Base-by-base conservation (phyloP, 2,329 filamentous ascomycete genomes). In the Microdochium paspali region DNA sequence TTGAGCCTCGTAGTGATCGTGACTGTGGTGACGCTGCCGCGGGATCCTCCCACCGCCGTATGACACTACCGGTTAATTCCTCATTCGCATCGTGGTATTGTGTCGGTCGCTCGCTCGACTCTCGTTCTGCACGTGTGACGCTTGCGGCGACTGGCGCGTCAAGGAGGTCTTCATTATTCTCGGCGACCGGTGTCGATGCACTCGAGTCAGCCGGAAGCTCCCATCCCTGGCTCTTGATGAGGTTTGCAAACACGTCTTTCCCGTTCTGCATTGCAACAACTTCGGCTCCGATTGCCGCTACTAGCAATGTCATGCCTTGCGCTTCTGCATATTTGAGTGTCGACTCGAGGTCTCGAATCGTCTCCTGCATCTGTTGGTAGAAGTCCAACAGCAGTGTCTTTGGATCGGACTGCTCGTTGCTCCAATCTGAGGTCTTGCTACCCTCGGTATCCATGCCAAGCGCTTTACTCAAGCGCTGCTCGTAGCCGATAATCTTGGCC, bases 201-300 rank as follows among this genome's bases (percentile, higher is more conserved):
- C 31, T 61, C 51, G 5, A 57, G 57, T 26, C 62, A 54, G 0
- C 66, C 63, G 1, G 61, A 56, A 1, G 53, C 18, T 40, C 35
- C 35, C 35, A 40, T 12, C 35, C 35, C 35, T 40, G 35, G 12
- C 35, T 40, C 24, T 44, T 44, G 23, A 44, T 26, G 4, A 26
- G 23, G 23, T 24, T 26, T 26, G 42, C 55, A n/a, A 87, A 65
- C 39, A 87, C 69, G 3, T 69, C 62, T 54, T 75, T 73, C 1
- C 81, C 82, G 56, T 83, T 76, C 26, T 67, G 67, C 50, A 87
- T 82, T 2, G 83, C 82, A 49, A 84, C 81, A 1, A 86, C 59
- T 60, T 88, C 87, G 0, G 87, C 86, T 1, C 85, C 84, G 28
- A 91, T 80, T 10, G 85, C 85, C 46, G 80, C 86, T 4, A 90